Conservation (phyloP, 2,329 filamentous ascomycete genomes). For the Fusarium algeriense region DNA sequence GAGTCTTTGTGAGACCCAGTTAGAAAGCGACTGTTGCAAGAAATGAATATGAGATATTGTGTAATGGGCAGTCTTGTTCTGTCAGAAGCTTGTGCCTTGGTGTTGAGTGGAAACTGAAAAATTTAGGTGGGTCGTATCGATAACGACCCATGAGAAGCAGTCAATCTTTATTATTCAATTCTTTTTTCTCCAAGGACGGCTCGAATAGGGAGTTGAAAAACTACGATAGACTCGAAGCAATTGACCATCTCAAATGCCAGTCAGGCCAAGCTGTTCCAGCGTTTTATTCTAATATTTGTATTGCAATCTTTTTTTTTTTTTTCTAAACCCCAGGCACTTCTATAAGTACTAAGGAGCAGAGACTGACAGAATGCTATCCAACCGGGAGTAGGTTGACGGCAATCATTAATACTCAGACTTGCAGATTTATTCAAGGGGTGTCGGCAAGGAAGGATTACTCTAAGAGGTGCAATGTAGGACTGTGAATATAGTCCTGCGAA, state of each 20-base stretch:
- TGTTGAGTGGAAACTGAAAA: conserved; percentile 48
- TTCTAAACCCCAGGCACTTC: not conserved
- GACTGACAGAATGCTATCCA: conserved; percentile 12
- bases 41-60: conserved; percentile 10
- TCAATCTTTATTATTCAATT: not conserved
- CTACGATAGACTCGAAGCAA: not conserved
- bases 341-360: conserved; percentile 13
- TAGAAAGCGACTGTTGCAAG: conserved; percentile 4
- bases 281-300: not conserved
- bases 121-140: conserved; percentile 51
- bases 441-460: not conserved
- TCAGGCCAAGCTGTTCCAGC: not conserved
- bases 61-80: conserved; percentile 23
- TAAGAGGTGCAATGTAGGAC: too few relatives aligned
- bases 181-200: not conserved
- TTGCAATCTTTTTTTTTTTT: not conserved
- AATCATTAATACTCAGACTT: not conserved
- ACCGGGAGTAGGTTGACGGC: not conserved
- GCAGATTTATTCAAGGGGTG: not conserved
- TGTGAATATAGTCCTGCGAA: not conserved
- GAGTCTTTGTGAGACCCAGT: not conserved
- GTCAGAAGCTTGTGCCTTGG: conserved; percentile 34
- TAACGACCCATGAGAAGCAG: conserved; percentile 36
- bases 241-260: not conserved
- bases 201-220: not conserved